Base-by-base conservation (phyloP, 176 grass and related monocot genomes). In the Typha latifolia region DNA sequence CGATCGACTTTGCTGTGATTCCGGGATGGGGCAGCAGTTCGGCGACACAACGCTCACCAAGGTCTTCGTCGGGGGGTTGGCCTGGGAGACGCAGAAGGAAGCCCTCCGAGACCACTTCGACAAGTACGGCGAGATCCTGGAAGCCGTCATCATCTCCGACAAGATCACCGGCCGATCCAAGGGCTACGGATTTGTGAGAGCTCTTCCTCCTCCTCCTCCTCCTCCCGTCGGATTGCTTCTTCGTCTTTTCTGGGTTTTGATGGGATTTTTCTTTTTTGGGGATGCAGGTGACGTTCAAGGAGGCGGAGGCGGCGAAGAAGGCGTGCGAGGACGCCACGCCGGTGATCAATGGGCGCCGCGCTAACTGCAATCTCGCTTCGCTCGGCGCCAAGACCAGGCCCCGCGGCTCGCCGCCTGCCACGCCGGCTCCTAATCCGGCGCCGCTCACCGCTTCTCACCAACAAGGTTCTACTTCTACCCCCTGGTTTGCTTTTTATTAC, bases 321-420 rank as follows among this genome's bases (percentile, higher is more conserved):
- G 94, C 94, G 18, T 99, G 94, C 73, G 94, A 99, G 78, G 94
- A 90, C 69, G 83, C 83, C 14, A 79, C 83, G 0, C 94, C 94
- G 49, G 79, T 83, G 53, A 99, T 99, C 79, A 93, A 93, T 72
- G 89, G 94, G 59, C 89, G 94, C 59, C 94, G 94, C 69, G 89
- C 89, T 79, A 99, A 93, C 78, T 99, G 94, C 83, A 99, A 99
- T 81, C 81, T 99, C 19, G 94, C 94, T 12, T 99, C 94, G n/a
- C 86, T 99, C 69, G 94, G 94, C 66, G 89, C 94, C 66, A 99
- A 99, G 85, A 77, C 83, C 11, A 68, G 82, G 26, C 10, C 82
- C 67, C 85, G 89, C 64, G 77, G 79, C 61, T 90, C 85, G 37
- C 83, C 88, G 34, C 85, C 82, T 22, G 59, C 88, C 21, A 91